Conservation (phyloP, 176 grass and related monocot species). For the Hyparrhenia diplandra region DNA sequence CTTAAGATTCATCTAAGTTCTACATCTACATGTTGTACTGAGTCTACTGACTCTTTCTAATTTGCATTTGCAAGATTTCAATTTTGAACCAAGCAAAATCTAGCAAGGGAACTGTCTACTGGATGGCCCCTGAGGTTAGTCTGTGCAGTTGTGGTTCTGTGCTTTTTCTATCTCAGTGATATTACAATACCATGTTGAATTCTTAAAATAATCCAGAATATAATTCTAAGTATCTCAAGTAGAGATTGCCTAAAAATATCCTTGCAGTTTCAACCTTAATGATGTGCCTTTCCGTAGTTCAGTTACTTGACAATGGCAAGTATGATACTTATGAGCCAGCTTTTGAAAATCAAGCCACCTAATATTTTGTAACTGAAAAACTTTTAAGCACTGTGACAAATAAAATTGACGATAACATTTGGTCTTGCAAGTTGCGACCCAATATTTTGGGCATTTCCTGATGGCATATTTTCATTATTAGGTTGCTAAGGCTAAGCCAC, state of each 20-base stretch:
- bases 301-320: background rate
- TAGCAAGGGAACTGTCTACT: constrained; percentile 90
- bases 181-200: no score
- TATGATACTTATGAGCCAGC: background rate
- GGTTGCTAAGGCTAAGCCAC: constrained; percentile 68
- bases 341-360: background rate
- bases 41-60: constrained; percentile 19
- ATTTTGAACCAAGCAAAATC: constrained; percentile 71
- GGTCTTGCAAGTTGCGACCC: background rate
- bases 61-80: constrained; percentile 47
- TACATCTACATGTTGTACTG: constrained; percentile 8
- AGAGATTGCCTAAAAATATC: background rate
- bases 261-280: background rate
- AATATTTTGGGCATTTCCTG: constrained; percentile 5
- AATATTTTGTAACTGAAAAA: background rate
- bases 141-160: background rate
- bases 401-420: background rate
- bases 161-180: no score
- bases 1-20: background rate
- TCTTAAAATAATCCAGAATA: background rate
- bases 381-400: background rate
- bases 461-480: constrained; percentile 29
- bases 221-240: background rate
- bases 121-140: constrained; percentile 99
- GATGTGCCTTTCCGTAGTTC: background rate